Evolutionary conservation across 106 monocot species (phyloP).

Genomic region (Chionographis japonica): DNA sequence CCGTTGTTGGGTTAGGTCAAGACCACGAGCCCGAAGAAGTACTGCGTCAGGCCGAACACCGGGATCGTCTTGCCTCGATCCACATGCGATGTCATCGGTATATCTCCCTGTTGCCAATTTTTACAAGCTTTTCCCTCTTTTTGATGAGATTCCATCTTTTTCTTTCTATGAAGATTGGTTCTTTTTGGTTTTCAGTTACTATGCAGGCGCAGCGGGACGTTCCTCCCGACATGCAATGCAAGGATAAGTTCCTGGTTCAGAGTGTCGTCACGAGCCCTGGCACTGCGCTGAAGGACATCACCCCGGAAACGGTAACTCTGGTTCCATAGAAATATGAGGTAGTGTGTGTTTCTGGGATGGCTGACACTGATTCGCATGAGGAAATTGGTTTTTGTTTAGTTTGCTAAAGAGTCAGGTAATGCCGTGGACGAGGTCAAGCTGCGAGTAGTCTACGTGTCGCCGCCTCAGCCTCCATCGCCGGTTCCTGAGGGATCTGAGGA

Average conservation of each 20-base stretch:
- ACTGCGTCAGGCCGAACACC: conserved; percentile 71
- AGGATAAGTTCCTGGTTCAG: conserved; percentile 78
- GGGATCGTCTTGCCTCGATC: conserved; percentile 59
- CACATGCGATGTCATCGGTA: conserved; percentile 65
- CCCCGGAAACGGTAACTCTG: conserved; percentile 47
- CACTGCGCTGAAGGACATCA: conserved; percentile 36
- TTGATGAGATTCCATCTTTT: background rate
- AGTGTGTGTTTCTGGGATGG: background rate
- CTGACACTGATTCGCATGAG: background rate
- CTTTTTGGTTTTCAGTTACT: conserved; percentile 37
- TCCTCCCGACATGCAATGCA: conserved; percentile 63
- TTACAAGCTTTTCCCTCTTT: no score
- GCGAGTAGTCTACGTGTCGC: conserved; percentile 52
- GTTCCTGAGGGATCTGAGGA: conserved; percentile 60
- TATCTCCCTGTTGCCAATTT: background rate
- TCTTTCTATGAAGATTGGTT: background rate
- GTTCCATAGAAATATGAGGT: background rate
- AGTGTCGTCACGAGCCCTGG: conserved; percentile 28
- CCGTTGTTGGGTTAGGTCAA: conserved; percentile 40
- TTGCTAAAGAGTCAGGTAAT: conserved; percentile 57
- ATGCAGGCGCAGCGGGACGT: conserved; percentile 74
- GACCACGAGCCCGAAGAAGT: conserved; percentile 83
- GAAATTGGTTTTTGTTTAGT: conserved; percentile 22
- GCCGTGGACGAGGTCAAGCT: conserved; percentile 54
- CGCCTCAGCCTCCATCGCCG: conserved; percentile 63